phyloP scores from a whole-genome alignment of 176 grass and related monocot species.

The Coix lacrymajobi region DNA sequence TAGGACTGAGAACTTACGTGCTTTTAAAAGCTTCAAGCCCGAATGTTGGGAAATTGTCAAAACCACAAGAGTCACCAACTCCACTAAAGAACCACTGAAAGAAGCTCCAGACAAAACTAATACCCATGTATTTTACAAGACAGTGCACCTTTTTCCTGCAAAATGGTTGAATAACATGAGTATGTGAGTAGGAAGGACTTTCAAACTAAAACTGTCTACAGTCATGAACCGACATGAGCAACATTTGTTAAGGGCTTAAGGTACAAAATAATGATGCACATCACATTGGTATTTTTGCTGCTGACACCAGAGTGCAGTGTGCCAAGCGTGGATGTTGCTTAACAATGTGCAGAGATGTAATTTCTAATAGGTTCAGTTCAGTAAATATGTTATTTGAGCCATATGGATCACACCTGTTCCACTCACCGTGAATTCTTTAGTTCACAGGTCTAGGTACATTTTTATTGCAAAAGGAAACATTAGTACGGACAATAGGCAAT shows the following conservation, averaged over 20 bases:
- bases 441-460: neutral
- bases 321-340: neutral
- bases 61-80: conserved; percentile 43
- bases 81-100: conserved; percentile 60
- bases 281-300: neutral
- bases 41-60: conserved; percentile 46
- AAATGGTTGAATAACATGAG: conserved; percentile 10
- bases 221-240: neutral
- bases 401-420: neutral
- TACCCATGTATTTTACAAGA: conserved; percentile 39
- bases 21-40: conserved; percentile 33
- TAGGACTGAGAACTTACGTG: conserved; percentile 4
- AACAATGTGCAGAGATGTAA: neutral
- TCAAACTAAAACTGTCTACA: neutral
- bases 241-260: neutral
- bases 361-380: neutral
- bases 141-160: conserved; percentile 42
- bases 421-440: neutral
- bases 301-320: neutral
- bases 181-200: neutral
- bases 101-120: conserved; percentile 49
- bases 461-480: neutral
- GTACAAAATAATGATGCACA: neutral
- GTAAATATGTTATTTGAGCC: neutral
- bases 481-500: neutral